phyloP scores from a whole-genome alignment of 2,329 filamentous ascomycete species.

The Fusarium tuaranense region DNA sequence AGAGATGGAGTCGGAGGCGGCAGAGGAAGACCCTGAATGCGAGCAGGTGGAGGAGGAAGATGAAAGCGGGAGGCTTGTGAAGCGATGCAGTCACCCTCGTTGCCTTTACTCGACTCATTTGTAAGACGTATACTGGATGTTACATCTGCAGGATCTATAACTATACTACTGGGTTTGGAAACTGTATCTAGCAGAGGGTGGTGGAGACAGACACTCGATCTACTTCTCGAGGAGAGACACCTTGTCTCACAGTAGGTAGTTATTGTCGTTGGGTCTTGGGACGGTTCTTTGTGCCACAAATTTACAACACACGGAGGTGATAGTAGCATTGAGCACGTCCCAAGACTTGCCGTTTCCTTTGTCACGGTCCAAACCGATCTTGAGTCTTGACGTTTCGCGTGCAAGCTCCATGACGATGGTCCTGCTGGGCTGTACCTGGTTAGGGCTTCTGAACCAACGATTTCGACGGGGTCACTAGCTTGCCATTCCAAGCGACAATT shows the following conservation, averaged over 20 bases:
- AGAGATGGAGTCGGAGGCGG: background rate
- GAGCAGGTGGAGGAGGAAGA: background rate
- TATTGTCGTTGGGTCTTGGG: background rate
- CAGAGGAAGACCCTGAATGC: background rate
- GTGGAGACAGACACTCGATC: background rate
- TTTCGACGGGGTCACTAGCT: background rate
- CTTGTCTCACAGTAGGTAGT: background rate
- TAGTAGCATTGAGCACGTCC: background rate
- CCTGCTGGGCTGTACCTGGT: background rate
- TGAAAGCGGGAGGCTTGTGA: background rate
- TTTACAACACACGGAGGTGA: too few species aligned
- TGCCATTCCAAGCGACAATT: background rate
- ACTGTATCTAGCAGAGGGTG: background rate
- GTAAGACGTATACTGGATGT: background rate
- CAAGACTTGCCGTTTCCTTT: background rate
- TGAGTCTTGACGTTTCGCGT: background rate
- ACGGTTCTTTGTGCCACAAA: too few species aligned
- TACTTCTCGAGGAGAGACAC: background rate
- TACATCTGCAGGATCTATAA: background rate
- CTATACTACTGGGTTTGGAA: background rate
- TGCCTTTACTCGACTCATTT: background rate
- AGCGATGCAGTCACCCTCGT: background rate
- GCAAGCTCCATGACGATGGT: background rate
- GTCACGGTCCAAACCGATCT: background rate
- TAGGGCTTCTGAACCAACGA: background rate